Conservation (phyloP, 2,329 filamentous ascomycete species). For the Pseudocercospora ulei region DNA sequence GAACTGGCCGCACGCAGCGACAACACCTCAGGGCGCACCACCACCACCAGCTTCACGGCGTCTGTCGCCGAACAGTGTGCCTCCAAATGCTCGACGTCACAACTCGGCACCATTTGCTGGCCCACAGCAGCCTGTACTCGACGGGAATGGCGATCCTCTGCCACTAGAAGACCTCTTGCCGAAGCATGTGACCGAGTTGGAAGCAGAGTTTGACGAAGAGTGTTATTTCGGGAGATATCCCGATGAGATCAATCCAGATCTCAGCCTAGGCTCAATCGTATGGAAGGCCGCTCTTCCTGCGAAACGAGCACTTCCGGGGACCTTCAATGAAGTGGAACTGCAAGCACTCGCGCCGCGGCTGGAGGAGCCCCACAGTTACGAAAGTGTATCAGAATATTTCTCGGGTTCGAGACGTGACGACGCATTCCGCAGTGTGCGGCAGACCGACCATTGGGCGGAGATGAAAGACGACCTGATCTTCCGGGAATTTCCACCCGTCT, state of each 20-base stretch:
- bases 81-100: constrained; percentile 16
- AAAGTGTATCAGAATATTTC: constrained; percentile 46
- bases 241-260: constrained; percentile 38
- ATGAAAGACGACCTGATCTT: constrained; percentile 46
- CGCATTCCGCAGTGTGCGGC: constrained; percentile 40
- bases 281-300: constrained; percentile 41
- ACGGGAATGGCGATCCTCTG: constrained; percentile 29
- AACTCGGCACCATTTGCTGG: constrained; percentile 18
- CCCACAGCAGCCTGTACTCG: constrained; percentile 13
- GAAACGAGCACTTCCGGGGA: constrained; percentile 38
- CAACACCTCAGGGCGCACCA: constrained; percentile 14
- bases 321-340: constrained; percentile 39
- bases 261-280: constrained; percentile 41
- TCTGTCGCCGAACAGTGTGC: constrained; percentile 12
- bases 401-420: constrained; percentile 38
- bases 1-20: constrained; percentile 11
- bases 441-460: constrained; percentile 44
- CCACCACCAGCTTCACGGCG: constrained; percentile 20
- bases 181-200: constrained; percentile 27
- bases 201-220: constrained; percentile 40
- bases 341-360: constrained; percentile 36
- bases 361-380: constrained; percentile 35
- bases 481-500: constrained; percentile 38
- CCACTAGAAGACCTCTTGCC: constrained; percentile 17
- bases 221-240: constrained; percentile 40